Evolutionary conservation across 2,329 filamentous ascomycete genomes (phyloP).

Genomic region (Trichoderma simmonsii): DNA sequence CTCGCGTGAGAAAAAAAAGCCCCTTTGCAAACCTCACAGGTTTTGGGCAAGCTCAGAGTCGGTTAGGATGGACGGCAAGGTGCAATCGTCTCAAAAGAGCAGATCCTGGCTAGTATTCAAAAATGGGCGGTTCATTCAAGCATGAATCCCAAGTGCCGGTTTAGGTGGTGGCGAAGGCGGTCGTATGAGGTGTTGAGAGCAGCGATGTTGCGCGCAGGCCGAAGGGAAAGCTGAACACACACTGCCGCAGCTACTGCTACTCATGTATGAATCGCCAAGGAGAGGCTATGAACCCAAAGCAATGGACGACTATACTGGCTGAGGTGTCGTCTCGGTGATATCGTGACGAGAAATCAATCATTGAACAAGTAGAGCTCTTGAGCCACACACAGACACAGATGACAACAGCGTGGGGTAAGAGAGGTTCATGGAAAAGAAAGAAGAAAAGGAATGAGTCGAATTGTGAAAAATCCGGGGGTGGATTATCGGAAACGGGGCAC

Average conservation of each 20-base stretch:
- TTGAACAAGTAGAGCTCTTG: neutral
- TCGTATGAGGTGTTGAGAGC: neutral
- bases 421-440: constrained; percentile 13
- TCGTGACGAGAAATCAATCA: neutral
- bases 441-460: constrained; percentile 17
- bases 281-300: neutral
- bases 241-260: neutral
- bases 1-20: neutral
- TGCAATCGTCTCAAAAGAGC: neutral
- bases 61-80: neutral
- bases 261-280: constrained; percentile 5
- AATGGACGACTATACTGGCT: neutral
- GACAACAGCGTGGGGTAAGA: constrained; percentile 14
- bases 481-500: constrained; percentile 17
- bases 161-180: neutral
- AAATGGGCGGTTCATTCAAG: neutral
- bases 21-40: neutral
- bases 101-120: neutral
- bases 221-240: neutral
- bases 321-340: neutral
- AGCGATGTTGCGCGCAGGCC: neutral
- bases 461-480: constrained; percentile 21
- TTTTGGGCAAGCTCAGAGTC: neutral
- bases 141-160: neutral
- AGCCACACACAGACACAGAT: constrained; percentile 7